Conservation (phyloP, 2,329 filamentous ascomycete species). For the Verticillium nubilum region DNA sequence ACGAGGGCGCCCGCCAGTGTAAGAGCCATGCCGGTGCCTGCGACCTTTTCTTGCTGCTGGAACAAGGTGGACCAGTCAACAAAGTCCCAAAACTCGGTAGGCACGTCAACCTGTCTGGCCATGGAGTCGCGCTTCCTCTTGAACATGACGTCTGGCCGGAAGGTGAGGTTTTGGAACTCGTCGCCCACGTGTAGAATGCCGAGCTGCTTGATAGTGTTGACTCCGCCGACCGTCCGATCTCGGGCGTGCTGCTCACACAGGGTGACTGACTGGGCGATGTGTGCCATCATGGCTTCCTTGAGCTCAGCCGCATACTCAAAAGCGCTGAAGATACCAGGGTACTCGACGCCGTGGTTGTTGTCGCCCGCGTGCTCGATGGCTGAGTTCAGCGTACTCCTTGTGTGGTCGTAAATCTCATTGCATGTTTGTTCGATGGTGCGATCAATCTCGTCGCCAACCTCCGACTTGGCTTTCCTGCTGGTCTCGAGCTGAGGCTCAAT, state of each 20-base stretch:
- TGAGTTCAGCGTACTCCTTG: conserved; percentile 66
- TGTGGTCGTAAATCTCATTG: conserved; percentile 79
- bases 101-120: conserved; percentile 78
- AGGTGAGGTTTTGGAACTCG: conserved; percentile 78
- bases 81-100: conserved; percentile 89
- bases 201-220: conserved; percentile 82
- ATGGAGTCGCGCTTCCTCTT: conserved; percentile 73
- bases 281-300: conserved; percentile 84
- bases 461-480: conserved; percentile 71
- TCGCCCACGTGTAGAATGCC: conserved; percentile 85
- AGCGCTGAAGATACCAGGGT: conserved; percentile 77
- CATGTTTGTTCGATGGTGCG: conserved; percentile 79
- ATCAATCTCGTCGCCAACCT: conserved; percentile 78
- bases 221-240: conserved; percentile 68
- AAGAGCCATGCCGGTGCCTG: conserved; percentile 89
- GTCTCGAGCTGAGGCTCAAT: conserved; percentile 83
- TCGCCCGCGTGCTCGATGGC: conserved; percentile 75
- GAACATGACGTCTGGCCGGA: conserved; percentile 93
- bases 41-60: conserved; percentile 90
- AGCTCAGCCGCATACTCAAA: conserved; percentile 93
- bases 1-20: conserved; percentile 86
- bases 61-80: conserved; percentile 79
- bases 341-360: conserved; percentile 73
- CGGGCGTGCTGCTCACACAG: conserved; percentile 85
- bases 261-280: conserved; percentile 74